These are phyloP conservation scores for Neodidymelliopsis sp. DNA, from an alignment of 2,329 filamentous ascomycete species.

Conservation along the genomic window DNA sequence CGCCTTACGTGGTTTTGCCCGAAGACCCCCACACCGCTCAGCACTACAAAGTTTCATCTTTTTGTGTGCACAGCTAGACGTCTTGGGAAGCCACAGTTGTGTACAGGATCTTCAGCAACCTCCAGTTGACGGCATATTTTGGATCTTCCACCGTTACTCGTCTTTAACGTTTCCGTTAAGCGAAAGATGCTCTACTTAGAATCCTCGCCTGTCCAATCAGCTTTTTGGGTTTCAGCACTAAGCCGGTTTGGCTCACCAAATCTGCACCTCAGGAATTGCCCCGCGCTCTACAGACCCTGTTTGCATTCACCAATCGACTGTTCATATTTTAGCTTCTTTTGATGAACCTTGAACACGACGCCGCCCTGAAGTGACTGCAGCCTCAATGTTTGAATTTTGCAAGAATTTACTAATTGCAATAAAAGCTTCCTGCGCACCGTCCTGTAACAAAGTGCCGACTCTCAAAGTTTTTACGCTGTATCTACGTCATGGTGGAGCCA, in stretches of 20 bases:
- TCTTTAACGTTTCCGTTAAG: background rate
- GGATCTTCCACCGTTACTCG: background rate
- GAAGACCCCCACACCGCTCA: background rate
- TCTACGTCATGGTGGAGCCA: slow-evolving; percentile 12
- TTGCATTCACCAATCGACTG: background rate
- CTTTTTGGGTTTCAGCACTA: too few species aligned
- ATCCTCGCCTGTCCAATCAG: slow-evolving; percentile 1
- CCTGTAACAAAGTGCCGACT: background rate
- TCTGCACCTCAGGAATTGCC: slow-evolving; percentile 11
- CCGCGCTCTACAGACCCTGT: slow-evolving; percentile 1
- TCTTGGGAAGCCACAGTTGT: background rate
- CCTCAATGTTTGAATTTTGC: too few species aligned
- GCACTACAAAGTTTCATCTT: background rate
- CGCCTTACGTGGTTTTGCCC: background rate
- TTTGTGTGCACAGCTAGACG: background rate
- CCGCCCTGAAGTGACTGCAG: background rate
- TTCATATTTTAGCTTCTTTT: background rate
- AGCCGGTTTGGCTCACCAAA: too few species aligned
- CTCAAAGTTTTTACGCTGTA: background rate
- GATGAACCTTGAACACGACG: background rate
- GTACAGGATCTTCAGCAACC: background rate
- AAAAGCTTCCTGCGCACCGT: background rate
- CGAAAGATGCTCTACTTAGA: background rate
- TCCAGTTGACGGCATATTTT: background rate
- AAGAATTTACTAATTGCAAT: background rate